Conservation (phyloP, 805 yeast species). For the Candida chilensis region DNA sequence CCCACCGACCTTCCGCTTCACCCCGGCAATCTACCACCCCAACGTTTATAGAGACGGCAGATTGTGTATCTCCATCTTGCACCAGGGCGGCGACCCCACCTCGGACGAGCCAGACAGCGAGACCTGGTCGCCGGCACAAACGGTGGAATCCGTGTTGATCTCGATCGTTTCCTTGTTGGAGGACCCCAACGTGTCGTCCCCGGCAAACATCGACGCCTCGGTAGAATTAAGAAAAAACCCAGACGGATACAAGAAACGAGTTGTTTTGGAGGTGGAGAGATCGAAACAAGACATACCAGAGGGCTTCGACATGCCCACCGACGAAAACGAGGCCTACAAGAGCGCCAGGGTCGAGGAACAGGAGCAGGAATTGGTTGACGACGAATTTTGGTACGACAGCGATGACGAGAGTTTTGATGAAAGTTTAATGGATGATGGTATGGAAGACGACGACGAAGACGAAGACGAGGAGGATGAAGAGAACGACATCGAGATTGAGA, state of each 20-base stretch:
- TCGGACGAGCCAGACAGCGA: slow-evolving; percentile 89
- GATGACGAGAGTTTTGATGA: slow-evolving; percentile 2
- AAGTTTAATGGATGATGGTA: no score
- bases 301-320: slow-evolving; percentile 75
- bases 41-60: slow-evolving; percentile 92
- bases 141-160: slow-evolving; percentile 84
- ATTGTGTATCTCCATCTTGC: slow-evolving; percentile 86
- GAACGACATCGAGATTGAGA: slow-evolving; percentile 18
- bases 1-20: slow-evolving; percentile 89
- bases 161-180: slow-evolving; percentile 86
- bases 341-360: slow-evolving; percentile 25
- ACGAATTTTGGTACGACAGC: slow-evolving; percentile 78
- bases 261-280: slow-evolving; percentile 72
- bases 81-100: slow-evolving; percentile 84
- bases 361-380: slow-evolving; percentile 57
- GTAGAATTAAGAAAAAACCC: slow-evolving; percentile 81
- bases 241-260: slow-evolving; percentile 66
- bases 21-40: slow-evolving; percentile 92
- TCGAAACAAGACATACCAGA: slow-evolving; percentile 82
- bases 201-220: slow-evolving; percentile 95
- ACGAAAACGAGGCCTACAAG: slow-evolving; percentile 38
- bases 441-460: slow-evolving; percentile 8
- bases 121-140: slow-evolving; percentile 91
- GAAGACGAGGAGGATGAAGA: slow-evolving; percentile 7
- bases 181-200: slow-evolving; percentile 89